phyloP scores from a whole-genome alignment of 2,329 filamentous ascomycete genomes.

The Sporothrix inflata region DNA sequence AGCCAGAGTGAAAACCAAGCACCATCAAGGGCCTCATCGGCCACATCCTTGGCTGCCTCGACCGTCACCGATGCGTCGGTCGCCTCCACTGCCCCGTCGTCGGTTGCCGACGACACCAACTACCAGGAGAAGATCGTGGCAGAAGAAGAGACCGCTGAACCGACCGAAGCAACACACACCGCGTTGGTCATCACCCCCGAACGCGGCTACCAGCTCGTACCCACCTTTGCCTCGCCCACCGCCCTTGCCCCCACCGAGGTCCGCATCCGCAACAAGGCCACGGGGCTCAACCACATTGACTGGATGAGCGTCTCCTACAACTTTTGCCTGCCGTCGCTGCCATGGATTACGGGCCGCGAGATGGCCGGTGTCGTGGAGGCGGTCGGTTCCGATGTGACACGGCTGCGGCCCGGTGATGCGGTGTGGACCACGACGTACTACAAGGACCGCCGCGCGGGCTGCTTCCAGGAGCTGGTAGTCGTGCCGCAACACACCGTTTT shows the following conservation, averaged over 20 bases:
- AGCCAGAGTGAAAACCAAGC: background rate
- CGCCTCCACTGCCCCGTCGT: constrained; percentile 2
- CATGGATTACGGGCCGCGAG: constrained; percentile 33
- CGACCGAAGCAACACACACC: background rate
- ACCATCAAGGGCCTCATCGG: constrained; percentile 2
- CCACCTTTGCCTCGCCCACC: constrained; percentile 5
- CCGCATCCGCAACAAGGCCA: constrained; percentile 40
- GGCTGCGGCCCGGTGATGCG: constrained; percentile 38
- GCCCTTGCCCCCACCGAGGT: constrained; percentile 36
- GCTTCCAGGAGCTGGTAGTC: constrained; percentile 49
- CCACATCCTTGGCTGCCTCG: background rate
- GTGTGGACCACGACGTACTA: constrained; percentile 46
- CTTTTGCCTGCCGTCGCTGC: constrained; percentile 45
- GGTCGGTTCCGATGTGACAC: constrained; percentile 33
- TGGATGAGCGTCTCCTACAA: constrained; percentile 49
- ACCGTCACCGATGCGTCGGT: background rate
- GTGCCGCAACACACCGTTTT: constrained; percentile 48
- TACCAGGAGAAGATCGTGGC: background rate
- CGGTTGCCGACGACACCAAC: background rate
- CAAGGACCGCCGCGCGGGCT: constrained; percentile 46
- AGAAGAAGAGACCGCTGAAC: background rate
- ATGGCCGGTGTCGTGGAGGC: constrained; percentile 33
- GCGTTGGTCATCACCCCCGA: constrained; percentile 15
- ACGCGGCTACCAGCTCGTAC: constrained; percentile 8
- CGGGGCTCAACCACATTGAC: constrained; percentile 46